phyloP scores from a whole-genome alignment of 306 rosid species.

The Citrullus mucosospermus region DNA sequence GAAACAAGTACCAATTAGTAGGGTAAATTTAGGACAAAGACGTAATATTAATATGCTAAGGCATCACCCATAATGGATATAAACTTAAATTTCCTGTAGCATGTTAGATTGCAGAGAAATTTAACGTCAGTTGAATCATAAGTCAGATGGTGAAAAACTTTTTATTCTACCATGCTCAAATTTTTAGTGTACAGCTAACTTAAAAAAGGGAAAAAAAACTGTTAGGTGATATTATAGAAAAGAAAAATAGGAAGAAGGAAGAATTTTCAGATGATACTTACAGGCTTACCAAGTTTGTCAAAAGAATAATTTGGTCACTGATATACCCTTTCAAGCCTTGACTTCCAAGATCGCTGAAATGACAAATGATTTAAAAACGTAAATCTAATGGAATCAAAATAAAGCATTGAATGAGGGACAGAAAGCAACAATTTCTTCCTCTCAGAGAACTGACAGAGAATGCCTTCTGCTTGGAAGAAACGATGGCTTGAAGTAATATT shows the following conservation, averaged over 20 bases:
- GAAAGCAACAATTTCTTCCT: background rate
- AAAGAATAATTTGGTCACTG: constrained; percentile 62
- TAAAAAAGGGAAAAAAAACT: background rate
- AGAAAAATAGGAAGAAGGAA: background rate
- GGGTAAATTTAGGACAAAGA: background rate
- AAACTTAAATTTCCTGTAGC: background rate
- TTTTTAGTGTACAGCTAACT: background rate
- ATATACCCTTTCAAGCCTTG: constrained; percentile 91
- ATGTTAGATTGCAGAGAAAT: background rate
- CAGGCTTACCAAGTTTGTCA: constrained; percentile 93
- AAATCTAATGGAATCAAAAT: background rate
- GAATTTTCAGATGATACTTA: constrained; percentile 43
- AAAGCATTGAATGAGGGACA: background rate
- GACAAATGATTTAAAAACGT: background rate
- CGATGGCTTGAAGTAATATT: background rate
- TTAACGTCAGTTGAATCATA: background rate
- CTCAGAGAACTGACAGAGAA: background rate
- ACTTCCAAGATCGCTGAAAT: constrained; percentile 79
- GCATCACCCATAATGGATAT: background rate
- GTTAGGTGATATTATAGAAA: background rate
- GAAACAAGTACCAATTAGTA: background rate
- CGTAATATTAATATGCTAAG: background rate
- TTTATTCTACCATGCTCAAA: background rate
- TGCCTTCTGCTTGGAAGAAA: background rate
- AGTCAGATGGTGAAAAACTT: background rate